Evolutionary conservation across 2,329 filamentous ascomycete genomes (phyloP), one percentile per base, ranked within the genome.

Genomic region (Aspergillus fischeri): DNA sequence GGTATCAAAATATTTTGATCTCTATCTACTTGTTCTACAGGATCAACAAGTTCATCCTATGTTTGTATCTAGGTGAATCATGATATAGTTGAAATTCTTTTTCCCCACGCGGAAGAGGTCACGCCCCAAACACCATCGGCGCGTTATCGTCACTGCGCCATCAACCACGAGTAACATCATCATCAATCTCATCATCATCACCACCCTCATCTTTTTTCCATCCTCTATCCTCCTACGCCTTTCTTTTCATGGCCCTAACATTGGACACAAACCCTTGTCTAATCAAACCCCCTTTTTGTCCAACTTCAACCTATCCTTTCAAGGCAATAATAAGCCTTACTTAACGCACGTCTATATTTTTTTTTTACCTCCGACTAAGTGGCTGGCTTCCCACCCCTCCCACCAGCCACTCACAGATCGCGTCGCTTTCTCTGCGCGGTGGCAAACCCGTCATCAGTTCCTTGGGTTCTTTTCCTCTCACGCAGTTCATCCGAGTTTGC

Each of bases 391-490:
- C 49, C 53, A 53, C 56, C 56, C 51, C 52, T 56, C 44, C 44
- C 24, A 47, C 44, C 51, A 59, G 60, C 58, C 61, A 62, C 61
- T 58, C 53, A 49, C 53, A 62, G 44, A 54, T 59, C 63, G 62
- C 62, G 63, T 64, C 63, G 51, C 45, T 51, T 63, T 60, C 54
- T 58, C 44, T 58, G 63, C 58, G 60, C 63, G 68, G 70, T 72
- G 70, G 70, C 70, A 66, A 72, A 68, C 60, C 60, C 55, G 52
- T 51, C 55, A 60, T 61, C 60, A 56, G 60, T 55, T 67, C 65
- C 64, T 68, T 59, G 70, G 70, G 67, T 70, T 71, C 67, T 66
- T 59, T 66, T 59, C 24, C 11, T 14, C 44, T 65, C 57, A 64
- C 58, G 63, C 54, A 53, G 58, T 56, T 53, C 49, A 56, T 66